Evolutionary conservation across 495 filamentous ascomycete genomes (phyloP), one percentile per base, ranked within the genome.

Genomic region (Diplogelasinospora grovesii): DNA sequence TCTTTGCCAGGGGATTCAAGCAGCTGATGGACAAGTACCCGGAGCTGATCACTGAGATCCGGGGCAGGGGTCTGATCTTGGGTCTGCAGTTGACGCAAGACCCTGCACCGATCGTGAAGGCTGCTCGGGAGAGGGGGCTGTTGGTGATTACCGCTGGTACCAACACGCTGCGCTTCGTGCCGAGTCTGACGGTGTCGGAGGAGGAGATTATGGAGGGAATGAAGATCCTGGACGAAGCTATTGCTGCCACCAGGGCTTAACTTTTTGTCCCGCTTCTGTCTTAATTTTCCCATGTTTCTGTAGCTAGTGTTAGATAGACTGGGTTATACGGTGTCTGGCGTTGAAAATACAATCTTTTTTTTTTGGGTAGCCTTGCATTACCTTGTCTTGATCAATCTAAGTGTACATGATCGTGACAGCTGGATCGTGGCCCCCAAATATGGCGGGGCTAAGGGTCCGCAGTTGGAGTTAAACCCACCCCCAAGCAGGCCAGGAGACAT

Each of bases 141-240:
- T 51, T 98, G 56, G 70, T 97, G 13, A 96, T 98, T 51, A 95
- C 86, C 1, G 88, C 86, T 22, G 92, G 92, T 3, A 85, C 79
- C 3, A 90, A 96, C 53, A 90, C 86, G 32, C 62, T 95, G 30
- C 71, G 89, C 22, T 92, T 95, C 52, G 85, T 95, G 43, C 89
- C 89, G 45, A 80, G 84, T 35, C 61, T 95, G 55, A 77, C 81
- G 3, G 81, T 98, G 44, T 78, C 73, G 3, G 77, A 86, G 37
- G 77, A 71, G 13, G 81, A 94, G 67, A 86, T 96, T 24, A 63
- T 78, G 48, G 71, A 81, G 40, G 88, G 85, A 1, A 56, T 97
- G 58, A 54, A 52, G 28, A 87, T 95, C 23, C 53, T 98, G 49
- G 85, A 81, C 43, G 74, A 86, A 49, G 83, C 90, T 1, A 80